Conservation (phyloP, 305 asterid genomes). For the Fraxinus paxiana region DNA sequence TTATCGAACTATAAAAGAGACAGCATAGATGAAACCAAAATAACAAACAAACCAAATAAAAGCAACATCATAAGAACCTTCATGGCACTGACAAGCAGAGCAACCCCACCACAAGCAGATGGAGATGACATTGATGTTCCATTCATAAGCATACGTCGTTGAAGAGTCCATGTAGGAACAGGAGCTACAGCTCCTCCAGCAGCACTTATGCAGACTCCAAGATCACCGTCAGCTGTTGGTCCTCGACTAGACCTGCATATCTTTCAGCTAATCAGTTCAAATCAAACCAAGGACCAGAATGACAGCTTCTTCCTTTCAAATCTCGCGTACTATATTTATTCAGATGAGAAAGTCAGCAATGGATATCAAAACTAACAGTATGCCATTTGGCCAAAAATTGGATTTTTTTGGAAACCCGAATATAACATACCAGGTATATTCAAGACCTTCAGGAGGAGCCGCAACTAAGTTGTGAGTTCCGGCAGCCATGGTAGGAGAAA, state of each 20-base stretch:
- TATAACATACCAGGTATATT: constrained; percentile 78
- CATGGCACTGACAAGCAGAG: constrained; percentile 92
- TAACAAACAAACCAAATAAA: constrained; percentile 1
- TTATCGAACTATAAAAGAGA: constrained; percentile 26
- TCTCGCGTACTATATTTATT: background rate
- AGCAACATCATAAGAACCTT: constrained; percentile 51
- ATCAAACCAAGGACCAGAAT: constrained; percentile 14
- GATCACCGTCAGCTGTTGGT: constrained; percentile 93
- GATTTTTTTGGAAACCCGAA: constrained; percentile 16
- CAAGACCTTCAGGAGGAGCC: constrained; percentile 92
- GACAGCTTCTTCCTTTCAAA: constrained; percentile 18
- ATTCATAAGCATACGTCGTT: constrained; percentile 90
- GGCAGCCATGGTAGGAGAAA: constrained; percentile 97
- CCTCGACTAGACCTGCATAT: constrained; percentile 98
- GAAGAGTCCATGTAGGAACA: constrained; percentile 99
- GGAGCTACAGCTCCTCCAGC: constrained; percentile 99
- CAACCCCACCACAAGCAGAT: constrained; percentile 95
- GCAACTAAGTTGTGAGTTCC: constrained; percentile 89
- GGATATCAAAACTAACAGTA: background rate
- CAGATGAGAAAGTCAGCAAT: background rate
- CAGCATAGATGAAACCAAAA: constrained; percentile 14
- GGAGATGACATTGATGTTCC: constrained; percentile 99
- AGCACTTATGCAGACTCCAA: constrained; percentile 90
- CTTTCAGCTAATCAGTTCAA: constrained; percentile 34
- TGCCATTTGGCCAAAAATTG: constrained; percentile 1